A percentile compares a stretch with the other conserved stretches of the same genome.
phyloP scores from a whole-genome alignment of 768 basidiomycete genomes.

The Termitomyces eurrhizus region DNA sequence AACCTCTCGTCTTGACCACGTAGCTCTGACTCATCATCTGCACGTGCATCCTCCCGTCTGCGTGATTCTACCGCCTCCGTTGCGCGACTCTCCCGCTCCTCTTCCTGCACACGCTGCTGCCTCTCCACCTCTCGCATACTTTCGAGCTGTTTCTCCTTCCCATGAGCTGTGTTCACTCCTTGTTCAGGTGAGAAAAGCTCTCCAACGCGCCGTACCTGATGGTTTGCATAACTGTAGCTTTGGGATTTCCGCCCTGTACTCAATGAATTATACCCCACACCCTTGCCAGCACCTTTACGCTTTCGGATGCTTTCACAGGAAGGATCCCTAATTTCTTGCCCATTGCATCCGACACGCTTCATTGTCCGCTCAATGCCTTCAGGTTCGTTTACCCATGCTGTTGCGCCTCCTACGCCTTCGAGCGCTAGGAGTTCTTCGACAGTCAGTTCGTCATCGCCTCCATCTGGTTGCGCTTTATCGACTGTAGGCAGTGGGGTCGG shows the following conservation, averaged over 20 bases:
- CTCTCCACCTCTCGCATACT: constrained; percentile 18
- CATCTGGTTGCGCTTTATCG: not conserved
- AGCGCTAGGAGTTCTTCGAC: constrained; percentile 16
- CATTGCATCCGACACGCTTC: constrained; percentile 6
- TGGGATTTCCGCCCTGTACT: constrained; percentile 5
- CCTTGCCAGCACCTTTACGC: not conserved
- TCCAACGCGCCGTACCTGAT: constrained; percentile 1
- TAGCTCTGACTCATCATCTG: not conserved
- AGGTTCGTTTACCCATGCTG: constrained; percentile 13
- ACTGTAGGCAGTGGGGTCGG: not conserved
- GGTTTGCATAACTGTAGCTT: constrained; percentile 1
- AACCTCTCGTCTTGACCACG: constrained; percentile 7
- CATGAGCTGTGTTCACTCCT: not conserved
- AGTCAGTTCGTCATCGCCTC: constrained; percentile 12
- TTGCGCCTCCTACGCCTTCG: constrained; percentile 6
- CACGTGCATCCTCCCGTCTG: not conserved
- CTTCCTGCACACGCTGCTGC: constrained; percentile 5
- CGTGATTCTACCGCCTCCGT: not conserved
- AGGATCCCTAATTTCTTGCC: not conserved
- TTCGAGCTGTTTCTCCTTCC: constrained; percentile 17
- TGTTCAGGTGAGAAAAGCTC: constrained; percentile 7
- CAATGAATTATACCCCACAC: not conserved
- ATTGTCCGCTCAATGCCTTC: constrained; percentile 9
- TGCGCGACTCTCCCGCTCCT: constrained; percentile 9
- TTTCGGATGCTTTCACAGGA: constrained; percentile 3